A percentile compares a stretch with the other conserved stretches of the same genome.
These are phyloP conservation scores for Rhizomucor miehei DNA, from an alignment of 371 early-diverging fungal genomes.

Conservation along the genomic window DNA sequence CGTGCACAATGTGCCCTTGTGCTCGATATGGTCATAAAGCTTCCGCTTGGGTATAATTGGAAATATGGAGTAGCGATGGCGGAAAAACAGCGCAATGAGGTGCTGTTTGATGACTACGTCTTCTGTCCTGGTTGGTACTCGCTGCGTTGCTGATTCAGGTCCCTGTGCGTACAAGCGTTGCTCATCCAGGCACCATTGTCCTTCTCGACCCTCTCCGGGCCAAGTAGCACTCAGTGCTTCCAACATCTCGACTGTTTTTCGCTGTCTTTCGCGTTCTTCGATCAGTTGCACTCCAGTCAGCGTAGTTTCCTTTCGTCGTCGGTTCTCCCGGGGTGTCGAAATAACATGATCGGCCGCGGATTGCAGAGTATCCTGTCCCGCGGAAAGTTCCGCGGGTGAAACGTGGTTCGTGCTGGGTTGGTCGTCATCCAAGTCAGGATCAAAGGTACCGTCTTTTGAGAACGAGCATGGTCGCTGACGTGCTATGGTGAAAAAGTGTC, in stretches of 20 bases:
- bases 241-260: slow-evolving; percentile 3
- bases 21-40: slow-evolving; percentile 40
- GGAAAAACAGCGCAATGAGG: slow-evolving; percentile 27
- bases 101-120: slow-evolving; percentile 19
- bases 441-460: slow-evolving; percentile 25
- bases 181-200: slow-evolving; percentile 23
- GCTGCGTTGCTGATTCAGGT: slow-evolving; percentile 7
- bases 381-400: not conserved
- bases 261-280: slow-evolving; percentile 7
- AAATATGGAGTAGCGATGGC: slow-evolving; percentile 21
- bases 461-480: slow-evolving; percentile 26
- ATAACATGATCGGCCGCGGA: not conserved
- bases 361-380: slow-evolving; percentile 8
- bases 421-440: slow-evolving; percentile 10
- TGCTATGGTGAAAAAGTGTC: slow-evolving; percentile 12
- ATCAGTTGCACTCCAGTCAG: not conserved
- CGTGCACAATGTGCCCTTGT: slow-evolving; percentile 38
- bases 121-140: slow-evolving; percentile 24
- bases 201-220: slow-evolving; percentile 14
- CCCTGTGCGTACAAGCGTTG: slow-evolving; percentile 8
- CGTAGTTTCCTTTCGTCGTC: slow-evolving; percentile 2
- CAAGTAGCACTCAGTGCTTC: slow-evolving; percentile 11
- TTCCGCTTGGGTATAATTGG: slow-evolving; percentile 31
- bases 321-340: slow-evolving; percentile 5
- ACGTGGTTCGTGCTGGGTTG: not conserved